Evolutionary conservation across 352 stramenopile genomes (phyloP), one percentile per base, ranked within the genome.

Genomic region (Pythium myriotylum): DNA sequence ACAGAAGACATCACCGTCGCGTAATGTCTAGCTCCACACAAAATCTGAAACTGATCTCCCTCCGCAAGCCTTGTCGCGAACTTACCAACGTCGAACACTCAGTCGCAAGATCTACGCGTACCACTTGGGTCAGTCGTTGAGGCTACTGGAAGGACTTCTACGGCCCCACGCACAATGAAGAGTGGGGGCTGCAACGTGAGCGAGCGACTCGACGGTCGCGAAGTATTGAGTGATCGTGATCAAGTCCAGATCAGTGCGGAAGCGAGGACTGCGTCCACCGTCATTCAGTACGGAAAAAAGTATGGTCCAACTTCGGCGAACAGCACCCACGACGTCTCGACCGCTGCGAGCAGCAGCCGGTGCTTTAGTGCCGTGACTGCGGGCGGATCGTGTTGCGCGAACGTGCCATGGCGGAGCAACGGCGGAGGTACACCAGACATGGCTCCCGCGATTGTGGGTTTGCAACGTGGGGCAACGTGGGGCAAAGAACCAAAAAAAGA

Each of bases 1-100:
- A 58, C 75, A 88, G 4, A 91, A 67, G 9, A 89, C 76, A 27
- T 89, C 81, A 14, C 81, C 81, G 55, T 91, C 81, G n/a, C 61
- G 65, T 13, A 89, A 51, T 0, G 62, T 70, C 81, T 91, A 22
- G 20, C 43, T 5, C 12, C 45, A 20, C 12, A 54, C 27, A 54
- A n/a, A n/a, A n/a, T n/a, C n/a, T n/a, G n/a, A n/a, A n/a, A n/a
- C n/a, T n/a, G n/a, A n/a, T n/a, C n/a, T n/a, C n/a, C n/a, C n/a
- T n/a, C n/a, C n/a, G n/a, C n/a, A n/a, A n/a, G n/a, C n/a, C n/a
- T n/a, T n/a, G n/a, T n/a, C n/a, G n/a, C n/a, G n/a, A n/a, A 23
- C 6, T 43, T 16, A 20, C 16, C 19, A 33, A 14, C 17, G 24
- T 47, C 3, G 40, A 22, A 41, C 69, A 81, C 60, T 91, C 81